These are phyloP conservation scores for Coniochaeta pulveracea DNA, from an alignment of 2,329 filamentous ascomycete species.

Conservation along the genomic window DNA sequence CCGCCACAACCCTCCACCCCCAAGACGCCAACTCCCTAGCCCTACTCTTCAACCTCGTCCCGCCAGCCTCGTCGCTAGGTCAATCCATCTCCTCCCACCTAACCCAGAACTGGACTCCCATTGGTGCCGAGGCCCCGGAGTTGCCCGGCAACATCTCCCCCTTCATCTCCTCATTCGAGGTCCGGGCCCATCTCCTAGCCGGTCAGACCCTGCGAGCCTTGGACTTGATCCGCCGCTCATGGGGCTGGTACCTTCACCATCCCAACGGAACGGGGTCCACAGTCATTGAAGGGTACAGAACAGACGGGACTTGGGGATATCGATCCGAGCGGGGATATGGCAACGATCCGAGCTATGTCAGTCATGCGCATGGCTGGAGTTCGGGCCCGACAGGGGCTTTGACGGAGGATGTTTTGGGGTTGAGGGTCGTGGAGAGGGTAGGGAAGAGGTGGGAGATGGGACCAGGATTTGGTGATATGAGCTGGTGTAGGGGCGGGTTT, in stretches of 20 bases:
- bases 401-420: slow-evolving; percentile 29
- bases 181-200: slow-evolving; percentile 42
- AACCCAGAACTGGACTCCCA: slow-evolving; percentile 39
- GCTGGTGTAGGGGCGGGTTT: slow-evolving; percentile 8
- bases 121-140: slow-evolving; percentile 44
- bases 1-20: slow-evolving; percentile 36
- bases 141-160: slow-evolving; percentile 45
- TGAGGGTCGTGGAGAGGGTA: slow-evolving; percentile 17
- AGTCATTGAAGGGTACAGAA: slow-evolving; percentile 46
- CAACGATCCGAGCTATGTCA: slow-evolving; percentile 32
- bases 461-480: slow-evolving; percentile 9
- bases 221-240: slow-evolving; percentile 40
- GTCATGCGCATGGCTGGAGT: slow-evolving; percentile 39
- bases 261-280: slow-evolving; percentile 46
- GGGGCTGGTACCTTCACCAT: slow-evolving; percentile 50
- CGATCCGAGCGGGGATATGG: slow-evolving; percentile 38
- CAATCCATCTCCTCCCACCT: slow-evolving; percentile 30
- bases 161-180: slow-evolving; percentile 47
- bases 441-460: slow-evolving; percentile 9
- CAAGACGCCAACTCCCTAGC: slow-evolving; percentile 51
- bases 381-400: slow-evolving; percentile 34
- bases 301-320: slow-evolving; percentile 46
- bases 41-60: slow-evolving; percentile 34
- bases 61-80: slow-evolving; percentile 19
- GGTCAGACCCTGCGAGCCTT: slow-evolving; percentile 37